Evolutionary conservation across 768 basidiomycete genomes (phyloP), one percentile per base, ranked within the genome.

Genomic region (Cystoderma amianthinum): DNA sequence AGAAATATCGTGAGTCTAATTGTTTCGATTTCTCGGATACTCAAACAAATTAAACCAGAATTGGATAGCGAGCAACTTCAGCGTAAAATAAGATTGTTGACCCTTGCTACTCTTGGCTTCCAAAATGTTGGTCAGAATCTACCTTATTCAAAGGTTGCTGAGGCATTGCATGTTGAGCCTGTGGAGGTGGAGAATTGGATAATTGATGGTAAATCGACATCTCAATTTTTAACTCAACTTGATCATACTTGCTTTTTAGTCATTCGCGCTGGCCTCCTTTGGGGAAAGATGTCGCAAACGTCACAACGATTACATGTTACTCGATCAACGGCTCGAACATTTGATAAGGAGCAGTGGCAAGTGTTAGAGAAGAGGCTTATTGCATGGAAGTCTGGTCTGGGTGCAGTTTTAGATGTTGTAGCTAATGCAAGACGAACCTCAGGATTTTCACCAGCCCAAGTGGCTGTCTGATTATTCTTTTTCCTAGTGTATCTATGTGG

Each of bases 241-340:
- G 42, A 25, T 30, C 28, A 42, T 43, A 41, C 23, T 37, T 36
- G 12, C n/a, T 7, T 25, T 32, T 47, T 49, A 91, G 90, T 84
- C 42, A 90, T 93, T 50, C 85, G 90, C 41, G 74, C 80, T 2
- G 81, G 84, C 19, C 74, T 93, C 34, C 58, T 92, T 22, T 77
- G 80, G 38, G 91, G 85, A 25, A 91, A 88, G 58, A 80, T 94
- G 37, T 86, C 87, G 1, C 91, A 94, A 56, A 78, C 80, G 1
- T 71, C 78, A 6, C 82, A 86, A 52, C 78, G 76, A 36, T 62
- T 93, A 28, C 80, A 78, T 47, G 73, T 93, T 44, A 78, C 74
- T 38, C 80, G 81, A 23, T 82, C 89, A 0, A 81, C 80, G 1
- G 75, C 86, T 1, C 82, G 86, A 42, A 71, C 76, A 7, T 92